Conservation (phyloP, 768 basidiomycete genomes). For the Mycena venus region DNA sequence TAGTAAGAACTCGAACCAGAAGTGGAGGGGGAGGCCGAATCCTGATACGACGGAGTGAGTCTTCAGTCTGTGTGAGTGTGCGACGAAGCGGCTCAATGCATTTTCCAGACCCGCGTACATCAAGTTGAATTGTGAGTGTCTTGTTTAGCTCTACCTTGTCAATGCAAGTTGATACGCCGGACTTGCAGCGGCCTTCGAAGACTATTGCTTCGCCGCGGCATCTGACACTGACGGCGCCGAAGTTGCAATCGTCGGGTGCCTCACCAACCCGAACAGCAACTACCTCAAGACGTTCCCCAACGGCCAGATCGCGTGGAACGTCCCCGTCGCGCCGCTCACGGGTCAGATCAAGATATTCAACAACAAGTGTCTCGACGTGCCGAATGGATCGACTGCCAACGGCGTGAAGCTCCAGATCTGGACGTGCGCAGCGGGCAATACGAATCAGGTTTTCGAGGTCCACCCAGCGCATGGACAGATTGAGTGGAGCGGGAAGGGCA, state of each 20-base stretch:
- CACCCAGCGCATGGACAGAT: not conserved
- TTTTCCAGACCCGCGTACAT: too few relatives aligned
- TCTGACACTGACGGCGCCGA: conserved; percentile 5
- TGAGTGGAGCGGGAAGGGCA: conserved; percentile 3
- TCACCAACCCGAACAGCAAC: not conserved
- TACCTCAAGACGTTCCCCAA: conserved; percentile 15
- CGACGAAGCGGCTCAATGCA: too few relatives aligned
- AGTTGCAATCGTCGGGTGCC: conserved; percentile 21
- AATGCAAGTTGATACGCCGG: not conserved
- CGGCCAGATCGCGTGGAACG: conserved; percentile 25
- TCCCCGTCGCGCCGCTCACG: conserved; percentile 5
- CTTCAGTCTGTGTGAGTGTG: not conserved
- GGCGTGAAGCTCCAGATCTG: conserved; percentile 42
- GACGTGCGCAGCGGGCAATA: conserved; percentile 24
- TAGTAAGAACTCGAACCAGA: conserved; percentile 12
- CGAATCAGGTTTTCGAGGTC: conserved; percentile 20
- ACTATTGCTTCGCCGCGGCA: conserved; percentile 22
- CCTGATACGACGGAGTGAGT: not conserved
- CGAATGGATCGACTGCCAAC: conserved; percentile 34
- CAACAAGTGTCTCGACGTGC: conserved; percentile 39
- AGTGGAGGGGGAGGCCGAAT: not conserved
- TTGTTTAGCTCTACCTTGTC: too few relatives aligned
- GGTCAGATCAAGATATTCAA: conserved; percentile 8
- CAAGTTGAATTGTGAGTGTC: not conserved
- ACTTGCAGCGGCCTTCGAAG: not conserved